These are phyloP conservation scores for Trypanosoma boissoni DNA, from an alignment of 208 protist species.

Conservation along the genomic window DNA sequence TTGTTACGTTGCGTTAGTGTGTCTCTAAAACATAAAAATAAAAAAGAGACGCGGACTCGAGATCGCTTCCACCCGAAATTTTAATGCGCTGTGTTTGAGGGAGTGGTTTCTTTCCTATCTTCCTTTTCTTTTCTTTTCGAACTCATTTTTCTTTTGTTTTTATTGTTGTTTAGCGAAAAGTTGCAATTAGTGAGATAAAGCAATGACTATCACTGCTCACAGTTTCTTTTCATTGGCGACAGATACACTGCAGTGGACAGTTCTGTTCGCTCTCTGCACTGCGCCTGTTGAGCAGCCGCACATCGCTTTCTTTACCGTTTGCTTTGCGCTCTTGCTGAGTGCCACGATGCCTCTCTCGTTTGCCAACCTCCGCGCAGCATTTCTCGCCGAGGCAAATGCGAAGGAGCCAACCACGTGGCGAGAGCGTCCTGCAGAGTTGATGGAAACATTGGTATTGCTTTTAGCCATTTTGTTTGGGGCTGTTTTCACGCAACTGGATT, in stretches of 20 bases:
- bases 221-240: neutral
- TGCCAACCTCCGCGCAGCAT: constrained; percentile 5
- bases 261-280: constrained; percentile 13
- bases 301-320: neutral
- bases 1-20: too few relatives aligned
- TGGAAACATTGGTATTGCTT: constrained; percentile 28
- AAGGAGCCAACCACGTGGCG: neutral
- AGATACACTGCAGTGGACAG: constrained; percentile 14
- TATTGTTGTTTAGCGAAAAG: neutral
- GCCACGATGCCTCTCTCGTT: constrained; percentile 12
- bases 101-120: too few relatives aligned
- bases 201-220: neutral
- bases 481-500: constrained; percentile 50
- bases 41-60: too few relatives aligned
- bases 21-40: too few relatives aligned
- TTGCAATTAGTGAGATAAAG: neutral
- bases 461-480: constrained; percentile 35
- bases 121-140: neutral
- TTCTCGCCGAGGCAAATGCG: neutral
- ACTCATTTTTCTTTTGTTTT: neutral
- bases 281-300: constrained; percentile 1
- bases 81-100: too few relatives aligned
- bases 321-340: constrained; percentile 12
- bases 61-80: too few relatives aligned
- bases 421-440: too few relatives aligned